Evolutionary conservation across 176 grass and related monocot genomes (phyloP).

Genomic region (Pharus latifolius): DNA sequence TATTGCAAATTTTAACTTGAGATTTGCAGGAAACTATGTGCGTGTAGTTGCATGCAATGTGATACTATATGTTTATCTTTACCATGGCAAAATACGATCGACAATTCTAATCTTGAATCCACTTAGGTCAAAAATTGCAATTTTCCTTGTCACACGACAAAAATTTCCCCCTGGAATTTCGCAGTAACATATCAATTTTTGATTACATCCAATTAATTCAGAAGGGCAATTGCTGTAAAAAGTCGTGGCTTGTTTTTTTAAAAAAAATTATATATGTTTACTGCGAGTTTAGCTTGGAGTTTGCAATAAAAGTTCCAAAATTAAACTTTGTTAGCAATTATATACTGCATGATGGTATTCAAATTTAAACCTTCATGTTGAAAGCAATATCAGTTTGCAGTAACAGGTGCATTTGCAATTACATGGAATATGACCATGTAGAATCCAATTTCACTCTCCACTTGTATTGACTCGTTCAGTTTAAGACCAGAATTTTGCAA

Average conservation of each 20-base stretch:
- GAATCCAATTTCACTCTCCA: background rate
- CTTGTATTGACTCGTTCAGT: too few relatives aligned
- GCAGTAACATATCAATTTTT: background rate
- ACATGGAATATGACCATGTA: background rate
- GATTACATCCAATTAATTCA: background rate
- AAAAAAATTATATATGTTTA: background rate
- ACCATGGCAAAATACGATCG: too few relatives aligned
- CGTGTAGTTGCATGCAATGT: slow-evolving; percentile 1
- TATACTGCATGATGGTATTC: too few relatives aligned
- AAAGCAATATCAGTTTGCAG: background rate
- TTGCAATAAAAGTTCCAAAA: background rate
- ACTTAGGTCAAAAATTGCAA: background rate
- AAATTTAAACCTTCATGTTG: background rate
- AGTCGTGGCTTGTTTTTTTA: too few relatives aligned
- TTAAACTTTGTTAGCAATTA: background rate
- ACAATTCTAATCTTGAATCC: background rate
- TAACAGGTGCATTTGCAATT: background rate
- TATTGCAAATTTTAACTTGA: background rate
- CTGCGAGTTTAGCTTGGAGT: background rate
- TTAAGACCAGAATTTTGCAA: too few relatives aligned
- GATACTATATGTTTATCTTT: background rate
- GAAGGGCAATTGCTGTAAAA: background rate
- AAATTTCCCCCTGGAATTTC: background rate
- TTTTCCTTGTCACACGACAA: background rate
- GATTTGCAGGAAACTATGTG: too few relatives aligned